A percentile compares a stretch with the other conserved stretches of the same genome.
Evolutionary conservation across 2,329 filamentous ascomycete species (phyloP).

Genomic region (Dendryphion nanum): DNA sequence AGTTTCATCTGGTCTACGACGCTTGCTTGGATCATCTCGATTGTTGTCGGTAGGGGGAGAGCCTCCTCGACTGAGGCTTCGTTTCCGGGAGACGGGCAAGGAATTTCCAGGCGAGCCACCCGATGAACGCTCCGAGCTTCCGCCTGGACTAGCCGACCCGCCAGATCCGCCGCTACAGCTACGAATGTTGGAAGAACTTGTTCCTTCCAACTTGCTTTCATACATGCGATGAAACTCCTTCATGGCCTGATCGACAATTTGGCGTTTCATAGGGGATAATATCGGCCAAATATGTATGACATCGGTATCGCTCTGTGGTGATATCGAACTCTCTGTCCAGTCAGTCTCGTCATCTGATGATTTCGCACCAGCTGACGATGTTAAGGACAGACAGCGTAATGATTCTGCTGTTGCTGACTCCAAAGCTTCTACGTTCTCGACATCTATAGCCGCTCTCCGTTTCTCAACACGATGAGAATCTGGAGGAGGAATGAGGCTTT

Average conservation of each 20-base stretch:
- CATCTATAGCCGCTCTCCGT: neutral
- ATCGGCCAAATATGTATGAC: conserved; percentile 12
- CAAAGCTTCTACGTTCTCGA: neutral
- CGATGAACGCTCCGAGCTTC: conserved; percentile 1
- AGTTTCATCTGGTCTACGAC: conserved; percentile 14
- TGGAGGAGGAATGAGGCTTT: neutral
- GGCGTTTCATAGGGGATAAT: conserved; percentile 17
- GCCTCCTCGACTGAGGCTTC: conserved; percentile 21
- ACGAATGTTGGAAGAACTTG: neutral
- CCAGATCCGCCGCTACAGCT: neutral
- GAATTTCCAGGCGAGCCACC: conserved; percentile 11
- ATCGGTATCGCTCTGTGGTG: conserved; percentile 17
- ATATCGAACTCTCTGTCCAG: conserved; percentile 16
- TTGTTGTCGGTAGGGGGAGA: conserved; percentile 16
- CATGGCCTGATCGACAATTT: conserved; percentile 19
- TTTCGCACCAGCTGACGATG: conserved; percentile 15
- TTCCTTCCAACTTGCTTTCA: conserved; percentile 1
- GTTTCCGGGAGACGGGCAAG: conserved; percentile 17
- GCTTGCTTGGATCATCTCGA: conserved; percentile 21
- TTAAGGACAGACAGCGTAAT: conserved; percentile 19
- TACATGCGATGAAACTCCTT: conserved; percentile 19
- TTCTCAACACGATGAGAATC: neutral
- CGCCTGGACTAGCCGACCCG: conserved; percentile 1
- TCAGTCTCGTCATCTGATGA: conserved; percentile 24
- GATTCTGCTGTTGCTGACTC: conserved; percentile 4